Evolutionary conservation across 495 filamentous ascomycete genomes (phyloP), one percentile per base, ranked within the genome.

Genomic region (Aspergillus leporis): DNA sequence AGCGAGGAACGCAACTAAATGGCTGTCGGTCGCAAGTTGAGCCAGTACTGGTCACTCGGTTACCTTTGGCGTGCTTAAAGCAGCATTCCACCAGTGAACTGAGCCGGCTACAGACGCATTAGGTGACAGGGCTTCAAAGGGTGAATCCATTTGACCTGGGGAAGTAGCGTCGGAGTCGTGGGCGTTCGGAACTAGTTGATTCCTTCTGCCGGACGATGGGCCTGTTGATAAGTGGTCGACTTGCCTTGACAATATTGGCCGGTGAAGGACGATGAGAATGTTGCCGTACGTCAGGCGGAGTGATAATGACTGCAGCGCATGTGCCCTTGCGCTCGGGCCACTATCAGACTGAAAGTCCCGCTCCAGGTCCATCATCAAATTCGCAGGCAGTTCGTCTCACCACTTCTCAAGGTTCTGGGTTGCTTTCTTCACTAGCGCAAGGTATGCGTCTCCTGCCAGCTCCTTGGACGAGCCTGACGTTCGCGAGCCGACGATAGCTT

Each of bases 281-380:
- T 72, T 72, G 53, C 73, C 72, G 34, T 67, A 75, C 0, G 70
- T 72, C 8, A 75, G 32, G 38, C 73, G 68, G 13, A 75, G 38
- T 6, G 70, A 61, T 16, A 75, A 32, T 12, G 70, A 65, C 51
- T 71, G 69, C n/a, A 73, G 51, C 4, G 62, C 58, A 53, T 72
- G 56, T 21, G 66, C 66, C 56, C 59, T 71, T 12, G 54, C 55
- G 19, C 53, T 55, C 8, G 51, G 47, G n/a, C 30, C 50, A 10
- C 53, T 51, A 13, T 58, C 19, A 5, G 61, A 23, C 13, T 22
- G 34, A 6, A 67, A 61, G 53, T 75, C 72, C 16, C 49, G 30
- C 10, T 66, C 47, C 12, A 62, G 55, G 46, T 75, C 61, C 31
- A 68, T 56, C 6, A 47, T 12, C 23, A 73, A 51, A 31, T 70